Evolutionary conservation across 257 asterid genomes (phyloP), one percentile per base, ranked within the genome.

Genomic region (Thymus mandschuricus): DNA sequence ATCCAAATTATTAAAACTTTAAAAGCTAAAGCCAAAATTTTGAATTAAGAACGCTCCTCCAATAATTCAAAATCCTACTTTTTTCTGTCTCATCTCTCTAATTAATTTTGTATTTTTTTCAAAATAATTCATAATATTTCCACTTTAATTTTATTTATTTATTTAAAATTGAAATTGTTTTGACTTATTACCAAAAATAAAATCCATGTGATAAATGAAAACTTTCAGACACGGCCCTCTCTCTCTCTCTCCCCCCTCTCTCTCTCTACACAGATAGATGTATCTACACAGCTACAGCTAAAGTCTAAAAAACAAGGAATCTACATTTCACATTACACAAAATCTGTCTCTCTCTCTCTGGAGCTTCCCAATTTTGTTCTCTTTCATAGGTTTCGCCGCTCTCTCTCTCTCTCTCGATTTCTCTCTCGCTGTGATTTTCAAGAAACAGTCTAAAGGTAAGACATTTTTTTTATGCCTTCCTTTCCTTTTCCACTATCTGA

Each of bases 311-410:
- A 54, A 63, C 66, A 69, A 62, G 59, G 49, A 75, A 62, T 35
- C 65, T 44, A 51, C 40, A 65, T 27, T 30, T 44, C 13, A 3
- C 12, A 44, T 29, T 10, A 31, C 68, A 30, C 28, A 60, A 30
- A 52, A 43, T 69, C 72, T 79, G 69, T 75, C 80, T 78, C 64
- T 75, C 80, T 78, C 64, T 78, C 40, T 64, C 75, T 68, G 64
- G 73, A 68, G 69, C 64, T 68, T 60, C 78, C 46, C 41, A 46
- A 66, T 77, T 74, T 75, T 69, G 74, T 79, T 64, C 68, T 56
- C 52, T 44, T 66, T 70, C 59, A 44, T 60, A 50, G 63, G 60
- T 27, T 69, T 46, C 49, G 58, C 51, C 66, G 68, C 74, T 71
- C 43, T 70, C 30, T 71, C 78, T 66, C 15, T 66, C 15, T 41